These are phyloP conservation scores for Cryphonectria radicalis DNA, from an alignment of 2,329 filamentous ascomycete species.

Conservation along the genomic window DNA sequence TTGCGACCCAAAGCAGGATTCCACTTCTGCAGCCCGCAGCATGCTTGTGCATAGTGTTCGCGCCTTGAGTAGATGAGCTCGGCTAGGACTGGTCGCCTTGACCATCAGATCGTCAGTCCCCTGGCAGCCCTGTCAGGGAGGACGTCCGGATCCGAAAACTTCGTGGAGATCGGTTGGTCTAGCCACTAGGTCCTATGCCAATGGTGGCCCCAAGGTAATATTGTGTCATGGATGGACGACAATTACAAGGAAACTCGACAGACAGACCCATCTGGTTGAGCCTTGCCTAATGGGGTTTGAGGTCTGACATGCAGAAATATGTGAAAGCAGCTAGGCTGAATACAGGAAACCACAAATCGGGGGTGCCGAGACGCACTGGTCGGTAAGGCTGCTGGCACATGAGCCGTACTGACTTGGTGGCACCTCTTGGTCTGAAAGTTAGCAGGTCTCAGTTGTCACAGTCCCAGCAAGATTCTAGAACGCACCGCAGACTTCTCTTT, in stretches of 20 bases:
- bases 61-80: background rate
- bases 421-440: background rate
- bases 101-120: background rate
- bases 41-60: background rate
- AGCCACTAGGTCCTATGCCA: background rate
- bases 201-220: background rate
- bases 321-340: background rate
- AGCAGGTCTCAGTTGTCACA: background rate
- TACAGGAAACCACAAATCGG: background rate
- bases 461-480: background rate
- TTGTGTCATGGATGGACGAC: background rate
- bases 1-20: background rate
- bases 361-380: background rate
- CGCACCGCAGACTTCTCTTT: constrained; percentile 4
- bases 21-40: background rate
- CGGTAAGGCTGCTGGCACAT: background rate
- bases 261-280: background rate
- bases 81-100: background rate
- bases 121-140: background rate
- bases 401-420: background rate
- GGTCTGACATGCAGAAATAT: background rate
- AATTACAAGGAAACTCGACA: background rate
- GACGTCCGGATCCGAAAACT: background rate
- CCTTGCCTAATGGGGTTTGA: background rate
- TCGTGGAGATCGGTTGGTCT: background rate